phyloP scores from a whole-genome alignment of 2,329 filamentous ascomycete species.

The Metarhizium rileyi region DNA sequence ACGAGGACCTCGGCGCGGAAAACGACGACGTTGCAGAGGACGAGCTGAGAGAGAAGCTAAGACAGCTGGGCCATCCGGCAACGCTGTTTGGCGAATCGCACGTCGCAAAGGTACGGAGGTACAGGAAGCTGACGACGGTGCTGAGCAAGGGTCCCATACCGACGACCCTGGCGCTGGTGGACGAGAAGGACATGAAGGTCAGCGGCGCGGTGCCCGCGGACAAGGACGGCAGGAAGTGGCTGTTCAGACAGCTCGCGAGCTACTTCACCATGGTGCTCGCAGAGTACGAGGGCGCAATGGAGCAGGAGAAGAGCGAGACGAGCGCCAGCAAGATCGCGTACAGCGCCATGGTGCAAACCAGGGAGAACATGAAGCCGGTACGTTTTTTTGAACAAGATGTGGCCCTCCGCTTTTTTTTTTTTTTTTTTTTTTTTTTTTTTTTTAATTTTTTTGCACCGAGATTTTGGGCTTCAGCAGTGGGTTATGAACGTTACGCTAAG shows the following conservation, averaged over 20 bases:
- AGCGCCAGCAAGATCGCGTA: constrained; percentile 74
- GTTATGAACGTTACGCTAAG: not conserved
- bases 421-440: no score
- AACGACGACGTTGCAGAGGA: constrained; percentile 60
- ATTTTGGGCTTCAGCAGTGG: no score
- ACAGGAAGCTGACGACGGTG: constrained; percentile 52
- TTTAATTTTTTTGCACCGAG: no score
- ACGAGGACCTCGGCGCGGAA: constrained; percentile 32
- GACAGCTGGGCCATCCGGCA: constrained; percentile 63
- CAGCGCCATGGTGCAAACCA: constrained; percentile 76
- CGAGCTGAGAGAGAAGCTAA: constrained; percentile 57
- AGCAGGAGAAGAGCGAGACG: constrained; percentile 52
- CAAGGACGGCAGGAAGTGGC: constrained; percentile 53
- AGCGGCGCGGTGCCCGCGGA: constrained; percentile 52
- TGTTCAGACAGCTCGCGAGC: constrained; percentile 81
- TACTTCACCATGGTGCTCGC: constrained; percentile 95
- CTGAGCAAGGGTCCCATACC: constrained; percentile 73
- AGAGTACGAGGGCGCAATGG: constrained; percentile 76
- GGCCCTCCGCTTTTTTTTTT: no score
- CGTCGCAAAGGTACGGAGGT: constrained; percentile 57
- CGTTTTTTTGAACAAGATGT: no score
- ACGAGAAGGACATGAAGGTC: constrained; percentile 85
- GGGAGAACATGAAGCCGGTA: constrained; percentile 75
- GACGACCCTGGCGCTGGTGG: constrained; percentile 69
- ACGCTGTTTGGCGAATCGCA: constrained; percentile 76